Evolutionary conservation across 441 rosid species (phyloP).

Genomic region (Dalechampia spathulata): DNA sequence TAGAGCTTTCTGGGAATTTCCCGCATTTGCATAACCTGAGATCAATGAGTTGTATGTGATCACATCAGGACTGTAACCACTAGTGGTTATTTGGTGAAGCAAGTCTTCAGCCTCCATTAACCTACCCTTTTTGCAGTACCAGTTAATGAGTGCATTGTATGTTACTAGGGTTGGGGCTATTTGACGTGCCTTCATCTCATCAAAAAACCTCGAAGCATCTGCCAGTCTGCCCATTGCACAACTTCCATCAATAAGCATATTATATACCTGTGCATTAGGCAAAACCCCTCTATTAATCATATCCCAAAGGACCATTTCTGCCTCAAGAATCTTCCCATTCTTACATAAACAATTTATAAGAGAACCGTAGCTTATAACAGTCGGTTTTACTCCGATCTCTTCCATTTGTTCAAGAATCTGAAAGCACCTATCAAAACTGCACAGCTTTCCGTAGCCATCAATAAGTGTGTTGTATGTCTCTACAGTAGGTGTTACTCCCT

Average conservation of each 20-base stretch:
- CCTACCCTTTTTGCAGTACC: conserved; percentile 47
- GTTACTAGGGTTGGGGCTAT: conserved; percentile 51
- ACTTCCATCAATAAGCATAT: conserved; percentile 59
- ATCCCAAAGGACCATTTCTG: conserved; percentile 55
- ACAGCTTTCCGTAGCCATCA: conserved; percentile 58
- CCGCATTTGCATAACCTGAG: conserved; percentile 48
- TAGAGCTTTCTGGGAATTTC: conserved; percentile 45
- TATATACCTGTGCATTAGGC: conserved; percentile 58
- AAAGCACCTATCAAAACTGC: conserved; percentile 55
- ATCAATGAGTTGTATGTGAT: conserved; percentile 65
- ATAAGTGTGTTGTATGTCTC: conserved; percentile 60
- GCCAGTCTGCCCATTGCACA: conserved; percentile 43
- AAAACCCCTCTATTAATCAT: conserved; percentile 53
- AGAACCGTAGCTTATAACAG: conserved; percentile 63
- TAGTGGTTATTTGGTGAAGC: conserved; percentile 34
- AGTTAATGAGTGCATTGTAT: conserved; percentile 58
- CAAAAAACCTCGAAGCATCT: conserved; percentile 52
- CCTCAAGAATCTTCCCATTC: conserved; percentile 68
- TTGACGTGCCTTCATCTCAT: conserved; percentile 48
- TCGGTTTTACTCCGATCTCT: conserved; percentile 40
- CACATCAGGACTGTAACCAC: conserved; percentile 52
- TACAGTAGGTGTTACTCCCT: conserved; percentile 47
- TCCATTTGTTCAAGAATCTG: conserved; percentile 75
- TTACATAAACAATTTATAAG: conserved; percentile 65
- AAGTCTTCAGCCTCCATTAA: conserved; percentile 57